Evolutionary conservation across 495 filamentous ascomycete genomes (phyloP).

Genomic region (Neurospora cerealis): DNA sequence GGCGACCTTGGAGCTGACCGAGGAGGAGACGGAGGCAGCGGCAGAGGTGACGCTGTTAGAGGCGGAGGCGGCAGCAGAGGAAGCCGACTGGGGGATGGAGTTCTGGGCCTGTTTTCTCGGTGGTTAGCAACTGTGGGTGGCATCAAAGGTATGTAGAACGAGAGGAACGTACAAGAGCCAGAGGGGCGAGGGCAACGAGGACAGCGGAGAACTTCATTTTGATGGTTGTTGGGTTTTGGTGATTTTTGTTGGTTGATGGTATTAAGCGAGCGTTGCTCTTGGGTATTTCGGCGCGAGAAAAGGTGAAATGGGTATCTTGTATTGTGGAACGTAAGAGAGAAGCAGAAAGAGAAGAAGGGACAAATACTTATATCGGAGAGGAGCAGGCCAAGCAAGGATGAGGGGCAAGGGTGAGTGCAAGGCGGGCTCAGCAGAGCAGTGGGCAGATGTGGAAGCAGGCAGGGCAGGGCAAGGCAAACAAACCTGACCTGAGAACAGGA

Average conservation of each 20-base stretch:
- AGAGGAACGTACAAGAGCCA: slow-evolving; percentile 15
- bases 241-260: background rate
- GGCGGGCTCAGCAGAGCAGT: background rate
- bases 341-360: background rate
- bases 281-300: background rate
- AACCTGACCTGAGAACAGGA: background rate
- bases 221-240: slow-evolving; percentile 3
- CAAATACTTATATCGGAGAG: background rate
- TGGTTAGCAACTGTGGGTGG: slow-evolving; percentile 1
- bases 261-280: background rate
- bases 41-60: slow-evolving; percentile 10
- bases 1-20: slow-evolving; percentile 8
- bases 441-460: background rate
- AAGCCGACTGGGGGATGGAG: slow-evolving; percentile 4
- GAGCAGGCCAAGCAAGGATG: background rate
- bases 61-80: slow-evolving; percentile 7
- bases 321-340: background rate
- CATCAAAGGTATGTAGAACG: background rate
- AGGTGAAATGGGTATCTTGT: background rate
- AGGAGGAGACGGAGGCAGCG: slow-evolving; percentile 9
- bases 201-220: slow-evolving; percentile 17
- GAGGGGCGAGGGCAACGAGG: slow-evolving; percentile 15
- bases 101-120: slow-evolving; percentile 15
- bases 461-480: background rate
- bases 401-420: background rate